These are phyloP conservation scores for Ceriops tagal DNA, from an alignment of 345 rosid species.

Conservation along the genomic window DNA sequence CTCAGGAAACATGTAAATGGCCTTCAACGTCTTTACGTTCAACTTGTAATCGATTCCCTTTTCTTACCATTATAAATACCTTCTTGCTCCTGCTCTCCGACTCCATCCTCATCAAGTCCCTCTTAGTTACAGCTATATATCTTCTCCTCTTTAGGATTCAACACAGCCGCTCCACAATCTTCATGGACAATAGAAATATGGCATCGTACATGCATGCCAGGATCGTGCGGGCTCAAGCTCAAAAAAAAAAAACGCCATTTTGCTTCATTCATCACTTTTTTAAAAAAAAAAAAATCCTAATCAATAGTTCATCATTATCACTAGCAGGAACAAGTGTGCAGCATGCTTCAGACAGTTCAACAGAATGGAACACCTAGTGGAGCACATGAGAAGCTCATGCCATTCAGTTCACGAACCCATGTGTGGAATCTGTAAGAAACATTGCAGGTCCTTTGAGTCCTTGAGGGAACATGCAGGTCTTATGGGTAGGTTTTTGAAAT, in stretches of 20 bases:
- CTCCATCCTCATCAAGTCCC: conserved; percentile 21
- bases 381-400: conserved; percentile 76
- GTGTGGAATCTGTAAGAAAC: conserved; percentile 78
- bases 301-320: neutral
- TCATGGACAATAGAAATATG: conserved; percentile 43
- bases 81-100: conserved; percentile 5
- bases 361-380: conserved; percentile 78
- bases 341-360: conserved; percentile 92
- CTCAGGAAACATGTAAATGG: conserved; percentile 1
- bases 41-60: conserved; percentile 15
- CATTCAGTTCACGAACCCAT: conserved; percentile 87
- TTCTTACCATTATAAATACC: conserved; percentile 32
- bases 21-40: conserved; percentile 9
- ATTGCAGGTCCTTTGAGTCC: conserved; percentile 87
- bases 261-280: no score
- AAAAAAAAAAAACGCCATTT: no score
- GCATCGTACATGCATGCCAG: conserved; percentile 20
- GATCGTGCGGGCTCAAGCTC: neutral
- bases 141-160: neutral
- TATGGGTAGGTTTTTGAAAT: neutral
- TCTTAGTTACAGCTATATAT: neutral
- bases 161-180: neutral
- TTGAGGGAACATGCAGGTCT: conserved; percentile 59
- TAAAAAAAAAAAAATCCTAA: neutral
- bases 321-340: conserved; percentile 77